phyloP scores from a whole-genome alignment of 2,329 filamentous ascomycete species.

The Fusarium foetens region DNA sequence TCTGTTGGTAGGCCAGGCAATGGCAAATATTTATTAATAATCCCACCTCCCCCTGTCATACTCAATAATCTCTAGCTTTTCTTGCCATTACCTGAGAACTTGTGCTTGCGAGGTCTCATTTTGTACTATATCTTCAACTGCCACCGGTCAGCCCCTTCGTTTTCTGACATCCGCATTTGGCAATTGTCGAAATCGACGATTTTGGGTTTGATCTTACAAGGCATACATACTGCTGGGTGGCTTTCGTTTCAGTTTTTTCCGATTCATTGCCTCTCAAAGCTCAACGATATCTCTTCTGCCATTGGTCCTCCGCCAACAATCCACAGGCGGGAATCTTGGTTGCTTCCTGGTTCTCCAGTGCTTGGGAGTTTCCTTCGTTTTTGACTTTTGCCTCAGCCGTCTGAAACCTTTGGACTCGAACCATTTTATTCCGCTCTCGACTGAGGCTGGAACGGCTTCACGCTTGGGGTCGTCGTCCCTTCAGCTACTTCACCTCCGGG shows the following conservation, averaged over 20 bases:
- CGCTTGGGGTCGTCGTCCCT: neutral
- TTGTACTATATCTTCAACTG: neutral
- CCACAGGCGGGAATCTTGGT: neutral
- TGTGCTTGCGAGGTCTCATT: neutral
- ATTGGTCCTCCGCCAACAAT: neutral
- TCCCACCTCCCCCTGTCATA: conserved; percentile 7
- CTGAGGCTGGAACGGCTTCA: neutral
- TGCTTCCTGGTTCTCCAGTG: neutral
- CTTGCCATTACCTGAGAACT: neutral
- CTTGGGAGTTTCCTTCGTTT: conserved; percentile 10
- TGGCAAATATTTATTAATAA: conserved; percentile 18
- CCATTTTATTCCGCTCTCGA: conserved; percentile 10
- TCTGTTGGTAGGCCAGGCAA: neutral
- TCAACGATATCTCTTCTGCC: conserved; percentile 4
- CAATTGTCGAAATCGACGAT: neutral
- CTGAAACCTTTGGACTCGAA: neutral
- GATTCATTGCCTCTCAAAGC: neutral
- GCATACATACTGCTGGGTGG: neutral
- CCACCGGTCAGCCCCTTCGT: neutral
- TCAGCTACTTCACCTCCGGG: neutral
- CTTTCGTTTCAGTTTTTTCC: conserved; percentile 4
- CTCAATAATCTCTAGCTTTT: neutral
- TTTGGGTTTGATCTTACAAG: neutral
- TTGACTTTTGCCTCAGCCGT: conserved; percentile 17
- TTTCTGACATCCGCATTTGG: conserved; percentile 2